phyloP scores from a whole-genome alignment of 805 yeast genomes.

The Metschnikowia cubensis region DNA sequence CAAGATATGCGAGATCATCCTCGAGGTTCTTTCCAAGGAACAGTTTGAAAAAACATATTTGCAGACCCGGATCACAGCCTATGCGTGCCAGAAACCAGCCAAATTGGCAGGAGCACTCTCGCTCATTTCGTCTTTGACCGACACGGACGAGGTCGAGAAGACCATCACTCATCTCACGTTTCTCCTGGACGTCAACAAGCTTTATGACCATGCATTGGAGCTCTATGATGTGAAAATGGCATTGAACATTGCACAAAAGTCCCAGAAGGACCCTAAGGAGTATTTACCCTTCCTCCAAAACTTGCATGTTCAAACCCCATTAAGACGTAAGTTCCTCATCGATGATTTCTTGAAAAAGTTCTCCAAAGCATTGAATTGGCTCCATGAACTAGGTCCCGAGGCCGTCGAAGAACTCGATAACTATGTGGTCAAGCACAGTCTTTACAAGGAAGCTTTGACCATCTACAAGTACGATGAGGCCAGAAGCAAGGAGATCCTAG shows the following conservation, averaged over 20 bases:
- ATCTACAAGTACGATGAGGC: constrained; percentile 54
- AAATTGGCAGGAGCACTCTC: constrained; percentile 70
- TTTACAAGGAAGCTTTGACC: constrained; percentile 66
- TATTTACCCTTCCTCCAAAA: constrained; percentile 87
- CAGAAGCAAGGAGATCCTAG: constrained; percentile 53
- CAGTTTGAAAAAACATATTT: constrained; percentile 54
- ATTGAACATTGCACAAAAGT: constrained; percentile 84
- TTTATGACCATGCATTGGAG: constrained; percentile 77
- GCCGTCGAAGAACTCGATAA: constrained; percentile 53
- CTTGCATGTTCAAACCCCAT: constrained; percentile 60
- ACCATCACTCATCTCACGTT: constrained; percentile 83
- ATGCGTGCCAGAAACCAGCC: constrained; percentile 89
- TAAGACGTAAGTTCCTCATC: constrained; percentile 68
- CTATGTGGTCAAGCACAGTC: constrained; percentile 64
- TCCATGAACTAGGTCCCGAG: constrained; percentile 46
- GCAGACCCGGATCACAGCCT: constrained; percentile 83
- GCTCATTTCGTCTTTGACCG: constrained; percentile 52
- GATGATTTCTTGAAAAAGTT: constrained; percentile 72
- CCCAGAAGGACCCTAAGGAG: constrained; percentile 97
- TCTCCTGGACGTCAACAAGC: constrained; percentile 79
- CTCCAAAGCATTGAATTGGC: constrained; percentile 64
- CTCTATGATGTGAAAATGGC: constrained; percentile 79
- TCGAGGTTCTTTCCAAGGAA: constrained; percentile 51
- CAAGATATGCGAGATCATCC: constrained; percentile 67
- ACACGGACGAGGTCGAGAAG: constrained; percentile 45